Evolutionary conservation across 441 rosid species (phyloP).

Genomic region (Erodium moschatum): DNA sequence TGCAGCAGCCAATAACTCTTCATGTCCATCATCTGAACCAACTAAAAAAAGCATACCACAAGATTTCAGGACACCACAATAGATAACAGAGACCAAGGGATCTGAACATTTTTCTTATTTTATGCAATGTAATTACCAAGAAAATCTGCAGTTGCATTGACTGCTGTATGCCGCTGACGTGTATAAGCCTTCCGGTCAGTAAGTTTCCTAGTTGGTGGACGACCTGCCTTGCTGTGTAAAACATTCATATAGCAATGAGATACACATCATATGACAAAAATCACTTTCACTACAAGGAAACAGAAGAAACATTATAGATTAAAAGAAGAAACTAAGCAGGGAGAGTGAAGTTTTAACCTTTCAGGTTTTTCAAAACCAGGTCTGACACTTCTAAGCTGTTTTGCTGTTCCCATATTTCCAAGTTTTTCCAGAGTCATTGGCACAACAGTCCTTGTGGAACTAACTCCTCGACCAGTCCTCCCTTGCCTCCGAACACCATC

Average conservation of each 20-base stretch:
- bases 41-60: slow-evolving; percentile 35
- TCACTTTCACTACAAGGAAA: slow-evolving; percentile 8
- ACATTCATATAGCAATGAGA: slow-evolving; percentile 27
- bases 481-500: slow-evolving; percentile 80
- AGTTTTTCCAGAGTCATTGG: slow-evolving; percentile 57
- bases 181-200: slow-evolving; percentile 87
- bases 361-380: slow-evolving; percentile 69
- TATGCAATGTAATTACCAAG: slow-evolving; percentile 52
- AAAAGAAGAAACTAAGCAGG: slow-evolving; percentile 13
- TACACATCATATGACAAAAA: slow-evolving; percentile 14
- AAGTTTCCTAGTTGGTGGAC: slow-evolving; percentile 88
- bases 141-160: slow-evolving; percentile 65
- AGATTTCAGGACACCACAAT: slow-evolving; percentile 21
- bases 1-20: slow-evolving; percentile 91
- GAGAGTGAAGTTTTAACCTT: slow-evolving; percentile 39
- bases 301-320: slow-evolving; percentile 15
- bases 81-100: neutral
- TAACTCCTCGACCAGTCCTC: slow-evolving; percentile 64
- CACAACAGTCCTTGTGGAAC: slow-evolving; percentile 53
- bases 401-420: slow-evolving; percentile 66
- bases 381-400: slow-evolving; percentile 84
- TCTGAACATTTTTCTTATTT: slow-evolving; percentile 13
- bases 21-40: slow-evolving; percentile 81
- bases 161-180: slow-evolving; percentile 59
- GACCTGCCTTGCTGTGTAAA: slow-evolving; percentile 70